Percentiles rank a stretch among this genome's conserved stretches.
Evolutionary conservation across 1,139 yeast genomes (phyloP).

Genomic region (Geotrichum bryndzae): DNA sequence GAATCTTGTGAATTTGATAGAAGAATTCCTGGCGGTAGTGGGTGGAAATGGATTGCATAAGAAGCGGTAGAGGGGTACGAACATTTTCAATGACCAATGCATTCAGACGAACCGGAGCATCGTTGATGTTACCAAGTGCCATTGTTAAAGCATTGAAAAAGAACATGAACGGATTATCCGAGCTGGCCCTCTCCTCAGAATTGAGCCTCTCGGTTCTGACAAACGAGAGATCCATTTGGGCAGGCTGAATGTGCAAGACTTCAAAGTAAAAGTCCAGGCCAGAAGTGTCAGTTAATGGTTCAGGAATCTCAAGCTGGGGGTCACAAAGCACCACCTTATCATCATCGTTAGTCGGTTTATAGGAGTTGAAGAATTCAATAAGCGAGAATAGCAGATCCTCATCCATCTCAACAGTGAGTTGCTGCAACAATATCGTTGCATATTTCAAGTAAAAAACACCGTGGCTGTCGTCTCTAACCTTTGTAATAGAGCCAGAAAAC

Average conservation of each 20-base stretch:
- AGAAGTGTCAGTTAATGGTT: constrained; percentile 54
- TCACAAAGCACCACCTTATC: constrained; percentile 54
- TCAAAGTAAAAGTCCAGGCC: constrained; percentile 84
- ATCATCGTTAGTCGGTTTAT: constrained; percentile 50
- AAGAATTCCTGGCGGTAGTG: constrained; percentile 92
- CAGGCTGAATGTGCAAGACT: constrained; percentile 85
- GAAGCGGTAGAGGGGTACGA: constrained; percentile 73
- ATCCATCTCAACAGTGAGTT: constrained; percentile 85
- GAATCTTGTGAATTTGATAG: constrained; percentile 83
- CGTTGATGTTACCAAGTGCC: constrained; percentile 96
- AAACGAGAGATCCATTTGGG: constrained; percentile 82
- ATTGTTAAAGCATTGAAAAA: constrained; percentile 82
- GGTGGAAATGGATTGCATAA: constrained; percentile 64
- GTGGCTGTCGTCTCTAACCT: constrained; percentile 80
- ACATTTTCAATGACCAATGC: constrained; percentile 85
- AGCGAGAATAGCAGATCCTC: constrained; percentile 86
- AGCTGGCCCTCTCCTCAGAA: constrained; percentile 50
- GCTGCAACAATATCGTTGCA: constrained; percentile 84
- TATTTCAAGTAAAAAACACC: constrained; percentile 88
- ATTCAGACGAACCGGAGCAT: constrained; percentile 88
- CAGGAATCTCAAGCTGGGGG: constrained; percentile 58
- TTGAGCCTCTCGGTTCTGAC: constrained; percentile 81
- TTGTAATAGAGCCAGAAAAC: constrained; percentile 75
- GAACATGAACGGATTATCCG: constrained; percentile 52
- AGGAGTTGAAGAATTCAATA: constrained; percentile 60